Evolutionary conservation across 2,329 filamentous ascomycete species (phyloP).

Genomic region (Graphilbum sp.): DNA sequence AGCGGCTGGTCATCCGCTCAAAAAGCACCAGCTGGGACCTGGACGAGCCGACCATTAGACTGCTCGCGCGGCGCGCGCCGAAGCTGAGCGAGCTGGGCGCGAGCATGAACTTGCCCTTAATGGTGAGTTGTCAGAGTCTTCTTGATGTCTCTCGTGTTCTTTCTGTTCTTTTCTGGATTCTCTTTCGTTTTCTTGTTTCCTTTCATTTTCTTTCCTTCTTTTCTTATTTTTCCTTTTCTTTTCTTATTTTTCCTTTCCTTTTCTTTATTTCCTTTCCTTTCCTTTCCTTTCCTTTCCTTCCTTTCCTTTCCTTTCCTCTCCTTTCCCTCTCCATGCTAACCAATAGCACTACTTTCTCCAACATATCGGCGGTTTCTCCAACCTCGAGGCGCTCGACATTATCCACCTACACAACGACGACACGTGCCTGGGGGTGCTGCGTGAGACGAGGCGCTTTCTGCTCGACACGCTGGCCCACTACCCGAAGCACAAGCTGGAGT

Average conservation of each 20-base stretch:
- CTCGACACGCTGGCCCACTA: constrained; percentile 41
- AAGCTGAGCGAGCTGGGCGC: constrained; percentile 38
- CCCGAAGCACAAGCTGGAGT: constrained; percentile 38
- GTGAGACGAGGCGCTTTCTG: constrained; percentile 40
- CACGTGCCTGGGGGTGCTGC: constrained; percentile 37
- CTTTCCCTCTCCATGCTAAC: too few species aligned
- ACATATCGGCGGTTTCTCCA: constrained; percentile 32
- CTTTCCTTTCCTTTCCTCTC: too few species aligned
- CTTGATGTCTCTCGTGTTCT: neutral
- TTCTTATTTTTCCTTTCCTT: too few species aligned
- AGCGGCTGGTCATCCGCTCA: constrained; percentile 44
- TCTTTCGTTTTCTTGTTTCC: neutral
- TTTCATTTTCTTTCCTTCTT: neutral
- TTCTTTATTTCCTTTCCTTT: too few species aligned
- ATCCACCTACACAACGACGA: constrained; percentile 37
- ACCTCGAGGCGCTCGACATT: constrained; percentile 38
- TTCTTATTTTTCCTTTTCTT: too few species aligned
- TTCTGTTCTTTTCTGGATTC: neutral
- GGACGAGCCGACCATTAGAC: constrained; percentile 34
- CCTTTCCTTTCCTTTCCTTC: too few species aligned
- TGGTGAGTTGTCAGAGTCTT: constrained; percentile 26
- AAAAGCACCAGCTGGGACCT: constrained; percentile 36
- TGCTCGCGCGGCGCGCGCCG: constrained; percentile 34
- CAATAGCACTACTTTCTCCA: constrained; percentile 43
- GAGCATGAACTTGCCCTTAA: constrained; percentile 33